Conservation (phyloP, 169 alveolate species). For the Prorocentrum cordatum region DNA sequence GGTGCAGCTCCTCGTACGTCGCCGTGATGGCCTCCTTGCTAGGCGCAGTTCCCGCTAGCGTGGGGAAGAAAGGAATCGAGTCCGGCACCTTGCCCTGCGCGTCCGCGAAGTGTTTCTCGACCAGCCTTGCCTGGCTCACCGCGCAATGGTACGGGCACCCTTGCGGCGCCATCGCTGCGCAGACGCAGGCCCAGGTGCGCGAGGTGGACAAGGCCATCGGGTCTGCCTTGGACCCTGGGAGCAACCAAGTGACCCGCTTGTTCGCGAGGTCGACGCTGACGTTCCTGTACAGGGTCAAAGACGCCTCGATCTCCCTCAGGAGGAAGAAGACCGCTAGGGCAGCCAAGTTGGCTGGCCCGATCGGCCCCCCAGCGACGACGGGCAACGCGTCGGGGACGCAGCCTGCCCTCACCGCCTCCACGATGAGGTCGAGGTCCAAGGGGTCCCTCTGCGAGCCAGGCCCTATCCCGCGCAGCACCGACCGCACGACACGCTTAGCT, state of each 20-base stretch:
- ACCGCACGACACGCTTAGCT: too few species aligned
- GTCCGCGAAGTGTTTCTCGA: not conserved
- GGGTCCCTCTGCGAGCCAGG: not conserved
- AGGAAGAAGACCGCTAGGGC: not conserved
- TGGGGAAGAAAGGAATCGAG: slow-evolving; percentile 1
- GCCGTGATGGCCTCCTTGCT: not conserved
- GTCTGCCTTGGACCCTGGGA: not conserved
- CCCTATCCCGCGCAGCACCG: not conserved
- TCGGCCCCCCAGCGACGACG: not conserved
- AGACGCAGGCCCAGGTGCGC: not conserved
- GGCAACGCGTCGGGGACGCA: not conserved
- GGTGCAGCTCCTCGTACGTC: not conserved
- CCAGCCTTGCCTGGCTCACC: not conserved
- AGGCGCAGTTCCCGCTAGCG: not conserved
- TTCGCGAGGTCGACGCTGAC: not conserved
- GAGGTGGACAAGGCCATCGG: not conserved
- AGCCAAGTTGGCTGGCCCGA: not conserved
- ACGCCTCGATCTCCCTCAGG: slow-evolving; percentile 2
- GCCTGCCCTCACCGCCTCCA: not conserved
- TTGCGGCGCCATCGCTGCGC: too few species aligned
- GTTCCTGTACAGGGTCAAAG: not conserved
- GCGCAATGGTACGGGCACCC: slow-evolving; percentile 8
- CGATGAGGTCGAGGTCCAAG: not conserved
- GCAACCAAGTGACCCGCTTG: not conserved
- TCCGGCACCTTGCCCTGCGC: not conserved